A percentile compares a stretch with the other conserved stretches of the same genome.
These are phyloP conservation scores for Solanum pennellii DNA, from an alignment of 257 asterid genomes.

Conservation along the genomic window DNA sequence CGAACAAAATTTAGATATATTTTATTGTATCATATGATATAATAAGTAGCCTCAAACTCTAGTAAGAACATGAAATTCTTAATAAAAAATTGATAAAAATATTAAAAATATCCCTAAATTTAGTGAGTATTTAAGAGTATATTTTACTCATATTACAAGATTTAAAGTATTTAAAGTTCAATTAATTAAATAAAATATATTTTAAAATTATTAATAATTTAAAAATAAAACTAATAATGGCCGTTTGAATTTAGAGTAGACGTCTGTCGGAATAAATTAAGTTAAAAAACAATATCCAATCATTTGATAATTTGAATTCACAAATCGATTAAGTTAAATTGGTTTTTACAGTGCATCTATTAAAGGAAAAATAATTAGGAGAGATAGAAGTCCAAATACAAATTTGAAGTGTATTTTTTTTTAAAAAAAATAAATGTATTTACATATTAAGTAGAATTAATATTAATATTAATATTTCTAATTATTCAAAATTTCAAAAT, in stretches of 20 bases:
- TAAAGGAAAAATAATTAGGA: background rate
- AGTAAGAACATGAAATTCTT: background rate
- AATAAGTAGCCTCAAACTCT: background rate
- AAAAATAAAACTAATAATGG: too few relatives aligned
- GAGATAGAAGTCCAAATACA: background rate
- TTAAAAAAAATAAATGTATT: rapidly evolving
- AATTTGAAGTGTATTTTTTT: background rate
- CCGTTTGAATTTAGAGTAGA: background rate
- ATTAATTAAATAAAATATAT: too few relatives aligned
- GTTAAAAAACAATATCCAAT: background rate
- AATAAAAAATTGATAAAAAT: too few relatives aligned
- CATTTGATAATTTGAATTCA: background rate
- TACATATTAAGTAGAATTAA: background rate
- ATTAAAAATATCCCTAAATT: too few relatives aligned
- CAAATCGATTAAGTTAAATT: background rate
- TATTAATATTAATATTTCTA: background rate
- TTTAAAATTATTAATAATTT: too few relatives aligned
- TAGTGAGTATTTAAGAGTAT: too few relatives aligned
- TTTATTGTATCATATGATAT: too few relatives aligned
- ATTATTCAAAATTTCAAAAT: background rate
- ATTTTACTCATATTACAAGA: background rate
- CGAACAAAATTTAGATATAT: too few relatives aligned
- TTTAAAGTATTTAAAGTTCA: too few relatives aligned
- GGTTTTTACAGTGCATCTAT: background rate
- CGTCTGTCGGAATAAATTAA: too few relatives aligned